phyloP scores from a whole-genome alignment of 345 rosid genomes.

The Citrus sp. region DNA sequence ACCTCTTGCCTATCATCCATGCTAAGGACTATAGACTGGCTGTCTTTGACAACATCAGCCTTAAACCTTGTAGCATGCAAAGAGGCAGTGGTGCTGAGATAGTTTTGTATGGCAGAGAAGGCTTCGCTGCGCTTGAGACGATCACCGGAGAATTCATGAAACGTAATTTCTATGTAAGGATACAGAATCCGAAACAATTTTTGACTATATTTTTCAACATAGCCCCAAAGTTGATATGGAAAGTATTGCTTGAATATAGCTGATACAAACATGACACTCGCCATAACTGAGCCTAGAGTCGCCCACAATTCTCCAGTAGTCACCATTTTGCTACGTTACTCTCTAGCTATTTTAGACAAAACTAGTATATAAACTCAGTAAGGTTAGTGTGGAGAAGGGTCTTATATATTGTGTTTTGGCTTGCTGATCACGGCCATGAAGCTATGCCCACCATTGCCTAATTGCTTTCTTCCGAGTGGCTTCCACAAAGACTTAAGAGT shows the following conservation, averaged over 20 bases:
- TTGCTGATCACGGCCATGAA: background rate
- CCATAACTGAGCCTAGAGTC: background rate
- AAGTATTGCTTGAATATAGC: constrained; percentile 21
- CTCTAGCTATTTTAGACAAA: background rate
- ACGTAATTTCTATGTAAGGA: constrained; percentile 30
- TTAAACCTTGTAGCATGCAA: constrained; percentile 26
- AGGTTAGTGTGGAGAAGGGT: background rate
- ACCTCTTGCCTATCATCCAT: constrained; percentile 22
- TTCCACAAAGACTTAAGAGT: background rate
- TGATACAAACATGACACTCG: constrained; percentile 9
- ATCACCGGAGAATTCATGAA: constrained; percentile 25
- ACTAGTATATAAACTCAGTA: background rate
- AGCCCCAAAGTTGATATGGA: constrained; percentile 14
- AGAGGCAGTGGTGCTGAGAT: constrained; percentile 25
- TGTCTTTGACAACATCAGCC: constrained; percentile 19
- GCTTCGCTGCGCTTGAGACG: constrained; percentile 22
- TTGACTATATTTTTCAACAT: constrained; percentile 4
- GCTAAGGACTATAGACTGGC: constrained; percentile 18
- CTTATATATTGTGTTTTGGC: background rate
- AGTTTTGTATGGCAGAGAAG: constrained; percentile 26
- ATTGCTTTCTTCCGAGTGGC: background rate
- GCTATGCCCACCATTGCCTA: background rate
- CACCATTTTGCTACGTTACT: background rate
- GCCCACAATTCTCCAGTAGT: constrained; percentile 1
- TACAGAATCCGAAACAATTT: constrained; percentile 8